Base-by-base conservation (phyloP, 106 monocot genomes). In the Dactylorhiza incarnata region DNA sequence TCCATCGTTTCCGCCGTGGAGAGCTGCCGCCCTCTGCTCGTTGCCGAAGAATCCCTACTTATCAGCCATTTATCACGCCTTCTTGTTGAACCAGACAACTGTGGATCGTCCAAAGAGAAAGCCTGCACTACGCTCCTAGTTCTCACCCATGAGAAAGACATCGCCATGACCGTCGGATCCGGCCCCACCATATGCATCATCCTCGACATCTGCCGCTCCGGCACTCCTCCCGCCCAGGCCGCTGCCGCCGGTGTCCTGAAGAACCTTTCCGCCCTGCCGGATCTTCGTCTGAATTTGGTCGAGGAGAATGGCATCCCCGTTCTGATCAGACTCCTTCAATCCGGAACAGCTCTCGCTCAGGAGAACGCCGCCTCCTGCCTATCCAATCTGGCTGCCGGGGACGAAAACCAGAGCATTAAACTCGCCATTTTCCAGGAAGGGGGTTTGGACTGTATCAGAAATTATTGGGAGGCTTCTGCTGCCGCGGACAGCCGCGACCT, bases 201-300 rank as follows among this genome's bases (percentile, higher is more conserved):
- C 44, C 89, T 93, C 55, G 83, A 81, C 50, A 86, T 86, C 74
- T 85, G 85, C 86, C 72, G 76, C 9, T 78, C 74, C 14, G 96
- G 96, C 6, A 91, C 94, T 3, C 93, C 93, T 16, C 45, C 78
- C 2, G 80, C 87, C 6, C 87, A 83, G 77, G 90, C 93, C 15
- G 76, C 86, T 13, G 93, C 91, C 9, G 89, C 80, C 15, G 79
- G 81, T 0, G 91, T 97, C 15, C 74, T 97, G 43, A 79, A 61
- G 44, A 94, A 97, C 72, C 83, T 97, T 44, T 85, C 93, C 24
- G 77, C 53, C n/a, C 51, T 91, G 37, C 81, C 70, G 5, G 89
- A 89, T 58, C 84, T 97, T 46, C 77, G 82, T 13, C n/a, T 22
- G 23, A 71, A 37, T 43, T 86, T 94, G 71, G 54, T 83, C 1